These are phyloP conservation scores for Nannochloris sp. DNA, from an alignment of 139 green algal genomes.

Conservation along the genomic window DNA sequence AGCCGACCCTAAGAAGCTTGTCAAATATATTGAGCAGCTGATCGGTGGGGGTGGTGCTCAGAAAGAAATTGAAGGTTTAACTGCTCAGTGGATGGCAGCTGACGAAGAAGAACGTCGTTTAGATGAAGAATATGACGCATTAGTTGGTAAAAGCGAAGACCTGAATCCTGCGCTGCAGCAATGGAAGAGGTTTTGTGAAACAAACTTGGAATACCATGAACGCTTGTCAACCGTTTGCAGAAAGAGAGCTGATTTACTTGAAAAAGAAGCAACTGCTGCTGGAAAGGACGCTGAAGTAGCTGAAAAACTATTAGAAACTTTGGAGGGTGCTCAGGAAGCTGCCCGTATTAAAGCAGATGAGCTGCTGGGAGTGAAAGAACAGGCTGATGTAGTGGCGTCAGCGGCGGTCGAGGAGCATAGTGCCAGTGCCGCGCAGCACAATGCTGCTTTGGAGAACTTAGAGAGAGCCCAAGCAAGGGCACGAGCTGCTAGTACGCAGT, in stretches of 20 bases:
- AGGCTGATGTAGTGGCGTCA: not conserved
- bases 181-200: not conserved
- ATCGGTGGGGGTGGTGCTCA: slow-evolving; percentile 17
- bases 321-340: not conserved
- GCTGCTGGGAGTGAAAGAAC: not conserved
- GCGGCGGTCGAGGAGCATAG: not conserved
- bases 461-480: not conserved
- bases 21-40: slow-evolving; percentile 29
- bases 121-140: slow-evolving; percentile 4
- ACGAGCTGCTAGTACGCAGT: too few species aligned
- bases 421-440: not conserved
- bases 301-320: not conserved
- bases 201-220: not conserved
- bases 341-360: not conserved
- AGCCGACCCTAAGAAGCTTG: slow-evolving; percentile 29
- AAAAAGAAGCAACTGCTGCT: not conserved
- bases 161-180: not conserved
- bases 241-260: not conserved
- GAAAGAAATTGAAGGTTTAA: not conserved
- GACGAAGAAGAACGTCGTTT: not conserved
- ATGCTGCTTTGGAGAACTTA: not conserved
- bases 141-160: not conserved
- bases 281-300: not conserved
- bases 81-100: not conserved
- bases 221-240: not conserved